Base-by-base conservation (phyloP, 768 basidiomycete species). In the Hericium rajendrae region DNA sequence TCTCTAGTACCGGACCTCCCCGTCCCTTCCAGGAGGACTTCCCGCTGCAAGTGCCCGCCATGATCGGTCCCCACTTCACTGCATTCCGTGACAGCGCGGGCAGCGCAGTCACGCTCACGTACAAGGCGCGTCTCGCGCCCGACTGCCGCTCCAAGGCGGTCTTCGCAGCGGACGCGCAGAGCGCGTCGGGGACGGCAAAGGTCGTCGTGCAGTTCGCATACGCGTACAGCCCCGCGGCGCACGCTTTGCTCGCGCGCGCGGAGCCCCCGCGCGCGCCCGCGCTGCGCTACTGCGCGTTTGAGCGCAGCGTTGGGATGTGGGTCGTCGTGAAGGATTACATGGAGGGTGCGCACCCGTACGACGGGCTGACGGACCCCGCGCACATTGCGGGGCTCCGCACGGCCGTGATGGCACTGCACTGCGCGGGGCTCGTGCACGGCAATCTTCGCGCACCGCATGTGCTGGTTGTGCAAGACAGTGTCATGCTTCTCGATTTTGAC, bases 401-500 rank as follows among this genome's bases (percentile, higher is more conserved):
- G 16, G 65, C 60, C 12, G 43, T 64, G 13, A 10, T 13, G 22
- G 12, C 56, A 40, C 54, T 67, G 46, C 66, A 67, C 51, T 32
- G 15, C 9, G 8, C 48, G 2, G 49, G 57, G 51, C 55, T 70
- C 26, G 71, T 70, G 39, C 69, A 67, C 61, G 70, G 69, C 18
- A 70, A 70, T 59, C 62, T 72, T 50, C 64, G 69, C 20, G 53
- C 54, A 16, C 59, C 67, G 52, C 67, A 70, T 59, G 59, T 69
- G 48, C 48, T 71, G 55, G 48, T 60, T 26, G 28, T 52, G 53
- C 59, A 60, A 32, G 54, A 53, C 46, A 62, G 55, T 18, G 15
- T 59, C 32, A 50, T 66, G 50, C 57, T 66, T 2, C 41, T 66
- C n/a, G 65, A 66, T 49, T 66, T 66, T 55, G 65, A 66, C 40